Base-by-base conservation (phyloP, 768 basidiomycete species). In the Lentinula sp. region DNA sequence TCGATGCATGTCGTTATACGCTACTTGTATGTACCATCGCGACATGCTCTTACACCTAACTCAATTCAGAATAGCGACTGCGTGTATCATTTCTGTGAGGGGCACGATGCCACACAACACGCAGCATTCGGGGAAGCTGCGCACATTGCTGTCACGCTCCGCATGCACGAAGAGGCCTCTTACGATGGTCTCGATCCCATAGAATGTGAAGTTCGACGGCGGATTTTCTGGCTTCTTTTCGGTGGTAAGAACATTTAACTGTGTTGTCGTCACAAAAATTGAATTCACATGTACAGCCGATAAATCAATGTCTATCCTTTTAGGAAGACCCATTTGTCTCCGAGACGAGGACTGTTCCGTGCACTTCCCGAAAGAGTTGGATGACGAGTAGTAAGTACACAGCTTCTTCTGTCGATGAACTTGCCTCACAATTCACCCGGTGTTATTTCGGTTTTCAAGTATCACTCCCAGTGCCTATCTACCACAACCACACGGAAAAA, bases 341-440 rank as follows among this genome's bases (percentile, higher is more conserved):
- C 83, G 91, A 57, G 91, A 94, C 68, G 94, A 95, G 70, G 93
- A 96, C 71, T 94, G 92, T 73, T 92, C 91, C 8, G 84, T 91
- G 2, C 87, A 91, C 70, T 92, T 93, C 74, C 91, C 91, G 32
- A 90, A 87, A 72, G 91, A 93, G 73, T 76, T 93, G 61, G 91
- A 93, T 72, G 91, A 93, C 70, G 91, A 93, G 77, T 93, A 91
- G 91, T 93, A 73, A 67, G 89, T 84, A 60, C 65, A 65, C 59
- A 60, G 65, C 51, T 56, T 56, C 58, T 60, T 63, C 23, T 52
- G 32, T 42, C 35, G 9, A 4, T 37, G n/a, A 35, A 50, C 12
- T 23, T 56, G 18, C 32, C 20, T 56, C 15, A 56, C 15, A 23
- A 41, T 42, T 43, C n/a, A 49, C 62, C 59, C 61, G 59, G 59